Percentiles rank a stretch among this genome's conserved stretches.
Conservation (phyloP, 75 land plant species). For the Picea glauca region DNA sequence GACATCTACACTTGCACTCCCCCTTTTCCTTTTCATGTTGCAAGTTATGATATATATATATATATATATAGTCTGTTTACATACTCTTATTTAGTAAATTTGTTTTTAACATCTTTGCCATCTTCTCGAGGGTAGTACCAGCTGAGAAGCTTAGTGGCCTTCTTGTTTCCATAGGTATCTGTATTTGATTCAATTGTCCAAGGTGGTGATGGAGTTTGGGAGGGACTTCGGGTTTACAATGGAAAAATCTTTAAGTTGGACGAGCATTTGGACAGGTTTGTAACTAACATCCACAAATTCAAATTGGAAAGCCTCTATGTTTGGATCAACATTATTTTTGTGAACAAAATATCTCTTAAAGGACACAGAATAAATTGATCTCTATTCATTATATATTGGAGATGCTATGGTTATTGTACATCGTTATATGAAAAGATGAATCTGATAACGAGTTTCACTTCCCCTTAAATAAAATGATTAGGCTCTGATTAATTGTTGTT, state of each 20-base stretch:
- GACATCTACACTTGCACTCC: background rate
- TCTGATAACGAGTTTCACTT: background rate
- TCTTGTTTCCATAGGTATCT: constrained; percentile 64
- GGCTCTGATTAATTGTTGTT: background rate
- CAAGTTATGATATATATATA: too few relatives aligned
- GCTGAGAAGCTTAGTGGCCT: background rate
- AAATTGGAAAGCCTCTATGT: background rate
- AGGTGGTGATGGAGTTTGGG: constrained; percentile 99
- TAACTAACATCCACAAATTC: background rate
- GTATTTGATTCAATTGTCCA: constrained; percentile 98
- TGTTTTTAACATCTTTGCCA: constrained; percentile 1
- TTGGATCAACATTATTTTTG: background rate
- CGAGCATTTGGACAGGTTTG: constrained; percentile 90
- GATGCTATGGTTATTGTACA: background rate
- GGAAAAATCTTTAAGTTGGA: constrained; percentile 94
- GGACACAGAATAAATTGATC: background rate
- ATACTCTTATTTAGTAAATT: background rate
- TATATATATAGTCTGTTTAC: background rate
- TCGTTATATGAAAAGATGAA: background rate
- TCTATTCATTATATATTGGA: background rate
- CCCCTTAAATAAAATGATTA: background rate
- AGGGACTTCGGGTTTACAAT: constrained; percentile 84
- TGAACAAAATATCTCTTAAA: background rate
- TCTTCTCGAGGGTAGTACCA: background rate
- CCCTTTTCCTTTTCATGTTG: background rate